Conservation (phyloP, 345 rosid species). For the Nephelium lappaceum region DNA sequence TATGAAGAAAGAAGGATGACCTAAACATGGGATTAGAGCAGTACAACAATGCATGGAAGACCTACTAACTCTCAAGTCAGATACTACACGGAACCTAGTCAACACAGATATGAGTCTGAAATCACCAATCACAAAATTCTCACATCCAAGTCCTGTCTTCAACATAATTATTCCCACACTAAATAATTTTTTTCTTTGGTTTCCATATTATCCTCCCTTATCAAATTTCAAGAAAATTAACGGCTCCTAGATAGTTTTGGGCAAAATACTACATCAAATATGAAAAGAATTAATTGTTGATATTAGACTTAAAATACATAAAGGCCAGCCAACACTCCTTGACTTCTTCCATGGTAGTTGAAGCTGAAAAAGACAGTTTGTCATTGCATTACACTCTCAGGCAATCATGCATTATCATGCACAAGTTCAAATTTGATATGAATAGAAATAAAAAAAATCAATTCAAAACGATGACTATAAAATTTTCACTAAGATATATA, state of each 20-base stretch:
- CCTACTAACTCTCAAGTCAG: not conserved
- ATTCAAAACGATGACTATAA: not conserved
- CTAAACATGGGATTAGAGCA: not conserved
- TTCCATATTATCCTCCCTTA: not conserved
- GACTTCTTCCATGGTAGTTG: not conserved
- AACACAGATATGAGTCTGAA: not conserved
- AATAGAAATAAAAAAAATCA: not conserved
- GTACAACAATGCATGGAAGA: not conserved
- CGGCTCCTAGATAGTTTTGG: not conserved
- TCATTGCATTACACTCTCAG: not conserved
- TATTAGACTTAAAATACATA: not conserved
- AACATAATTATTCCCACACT: not conserved
- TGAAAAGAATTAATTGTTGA: not conserved
- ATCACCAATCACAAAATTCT: not conserved
- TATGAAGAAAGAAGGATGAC: not conserved
- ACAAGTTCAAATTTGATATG: not conserved
- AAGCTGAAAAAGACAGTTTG: not conserved
- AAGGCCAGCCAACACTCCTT: not conserved
- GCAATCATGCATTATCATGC: not conserved
- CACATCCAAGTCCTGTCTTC: not conserved
- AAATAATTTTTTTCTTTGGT: no score
- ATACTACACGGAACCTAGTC: not conserved
- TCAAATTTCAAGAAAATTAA: not conserved
- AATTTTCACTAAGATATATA: not conserved
- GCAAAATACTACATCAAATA: not conserved